Evolutionary conservation across 139 green algal species (phyloP).

Genomic region (Bryopsis sp.): DNA sequence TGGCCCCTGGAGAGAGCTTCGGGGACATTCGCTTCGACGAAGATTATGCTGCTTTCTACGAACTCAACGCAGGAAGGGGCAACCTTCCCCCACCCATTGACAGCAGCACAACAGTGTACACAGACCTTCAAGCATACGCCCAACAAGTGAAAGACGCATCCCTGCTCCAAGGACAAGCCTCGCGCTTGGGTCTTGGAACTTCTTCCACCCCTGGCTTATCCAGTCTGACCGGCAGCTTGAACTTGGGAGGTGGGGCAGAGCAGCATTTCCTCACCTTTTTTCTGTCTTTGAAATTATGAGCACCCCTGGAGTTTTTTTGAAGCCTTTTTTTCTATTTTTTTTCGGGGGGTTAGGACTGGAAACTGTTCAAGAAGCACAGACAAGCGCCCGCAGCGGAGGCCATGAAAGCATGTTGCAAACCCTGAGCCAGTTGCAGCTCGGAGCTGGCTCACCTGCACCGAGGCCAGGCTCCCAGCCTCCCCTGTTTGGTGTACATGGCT

Average conservation of each 20-base stretch:
- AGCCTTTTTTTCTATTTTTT: too few species aligned
- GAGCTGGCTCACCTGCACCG: slow-evolving; percentile 15
- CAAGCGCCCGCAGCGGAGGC: slow-evolving; percentile 17
- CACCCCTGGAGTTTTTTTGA: too few species aligned
- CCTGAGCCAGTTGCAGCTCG: slow-evolving; percentile 32
- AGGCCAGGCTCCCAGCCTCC: slow-evolving; percentile 26
- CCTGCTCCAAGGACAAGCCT: background rate
- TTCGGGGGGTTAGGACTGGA: slow-evolving; percentile 39
- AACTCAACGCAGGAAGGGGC: slow-evolving; percentile 47
- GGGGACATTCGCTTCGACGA: slow-evolving; percentile 76
- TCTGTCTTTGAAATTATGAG: background rate
- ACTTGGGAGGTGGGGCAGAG: background rate
- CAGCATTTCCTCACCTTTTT: background rate
- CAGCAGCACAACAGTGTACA: slow-evolving; percentile 58
- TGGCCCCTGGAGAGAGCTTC: slow-evolving; percentile 23
- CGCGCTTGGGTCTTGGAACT: background rate
- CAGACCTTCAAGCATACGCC: slow-evolving; percentile 45
- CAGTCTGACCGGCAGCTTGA: too few species aligned
- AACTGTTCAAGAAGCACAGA: slow-evolving; percentile 52
- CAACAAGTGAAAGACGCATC: slow-evolving; percentile 25
- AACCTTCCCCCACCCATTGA: slow-evolving; percentile 78
- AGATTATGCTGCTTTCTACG: slow-evolving; percentile 73
- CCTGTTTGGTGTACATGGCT: too few species aligned
- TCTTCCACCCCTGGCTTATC: slow-evolving; percentile 6
- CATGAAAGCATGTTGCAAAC: slow-evolving; percentile 36